A percentile compares a stretch with the other conserved stretches of the same genome.
phyloP scores from a whole-genome alignment of 2,329 filamentous ascomycete genomes.

The Gnomoniopsis smithogilvyi region DNA sequence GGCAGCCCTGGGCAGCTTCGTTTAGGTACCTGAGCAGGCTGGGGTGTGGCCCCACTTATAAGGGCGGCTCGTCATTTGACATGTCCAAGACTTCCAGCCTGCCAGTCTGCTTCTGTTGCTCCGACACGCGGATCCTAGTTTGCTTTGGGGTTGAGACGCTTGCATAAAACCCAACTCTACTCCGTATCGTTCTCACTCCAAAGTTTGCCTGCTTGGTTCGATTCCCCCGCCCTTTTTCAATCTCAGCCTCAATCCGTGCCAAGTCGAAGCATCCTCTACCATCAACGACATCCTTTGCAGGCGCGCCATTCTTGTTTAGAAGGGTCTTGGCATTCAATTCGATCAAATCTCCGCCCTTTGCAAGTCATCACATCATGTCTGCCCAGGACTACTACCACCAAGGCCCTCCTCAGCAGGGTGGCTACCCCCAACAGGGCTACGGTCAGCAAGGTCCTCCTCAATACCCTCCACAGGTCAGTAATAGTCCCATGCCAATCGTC shows the following conservation, averaged over 20 bases:
- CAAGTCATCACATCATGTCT: constrained; percentile 27
- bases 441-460: constrained; percentile 34
- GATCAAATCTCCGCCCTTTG: background rate
- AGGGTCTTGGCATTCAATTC: background rate
- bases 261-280: constrained; percentile 5
- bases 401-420: constrained; percentile 29
- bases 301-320: background rate
- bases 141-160: background rate
- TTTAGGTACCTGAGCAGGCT: no score
- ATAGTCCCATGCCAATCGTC: constrained; percentile 6
- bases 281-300: background rate
- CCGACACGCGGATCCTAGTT: constrained; percentile 3
- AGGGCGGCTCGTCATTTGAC: background rate
- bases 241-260: constrained; percentile 6
- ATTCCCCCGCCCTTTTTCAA: constrained; percentile 1
- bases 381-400: constrained; percentile 34
- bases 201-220: background rate
- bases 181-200: background rate
- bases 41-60: background rate
- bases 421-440: constrained; percentile 19
- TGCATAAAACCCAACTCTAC: constrained; percentile 5
- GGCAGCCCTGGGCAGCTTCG: no score
- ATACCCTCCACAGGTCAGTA: constrained; percentile 41
- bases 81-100: background rate
- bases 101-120: background rate